Conservation (phyloP, 2,329 filamentous ascomycete genomes). For the Exophiala oligosperma region DNA sequence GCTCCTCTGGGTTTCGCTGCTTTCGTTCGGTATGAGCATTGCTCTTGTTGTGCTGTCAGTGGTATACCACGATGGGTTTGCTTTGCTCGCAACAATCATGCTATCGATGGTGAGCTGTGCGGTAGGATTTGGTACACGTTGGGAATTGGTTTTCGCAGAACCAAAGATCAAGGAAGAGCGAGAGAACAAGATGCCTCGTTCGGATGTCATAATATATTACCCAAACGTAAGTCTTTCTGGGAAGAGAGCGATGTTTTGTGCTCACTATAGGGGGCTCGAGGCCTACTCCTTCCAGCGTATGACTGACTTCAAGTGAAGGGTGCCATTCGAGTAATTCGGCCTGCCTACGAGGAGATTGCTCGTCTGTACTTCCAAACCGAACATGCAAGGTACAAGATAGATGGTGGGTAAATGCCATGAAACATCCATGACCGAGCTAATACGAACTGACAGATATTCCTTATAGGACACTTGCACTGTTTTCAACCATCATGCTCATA, state of each 20-base stretch:
- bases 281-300: neutral
- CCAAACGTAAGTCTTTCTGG: constrained; percentile 43
- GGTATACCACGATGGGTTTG: constrained; percentile 55
- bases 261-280: neutral
- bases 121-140: constrained; percentile 59
- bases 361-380: constrained; percentile 64
- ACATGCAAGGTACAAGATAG: constrained; percentile 58
- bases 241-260: neutral
- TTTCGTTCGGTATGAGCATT: constrained; percentile 55
- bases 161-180: constrained; percentile 39
- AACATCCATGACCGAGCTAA: constrained; percentile 31
- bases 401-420: constrained; percentile 5
- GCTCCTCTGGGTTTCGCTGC: constrained; percentile 12
- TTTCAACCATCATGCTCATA: constrained; percentile 63
- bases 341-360: constrained; percentile 61
- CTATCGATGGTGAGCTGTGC: constrained; percentile 56
- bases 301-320: constrained; percentile 27
- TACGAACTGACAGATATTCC: constrained; percentile 34
- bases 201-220: constrained; percentile 63
- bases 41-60: constrained; percentile 55
- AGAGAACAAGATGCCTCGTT: constrained; percentile 46
- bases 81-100: constrained; percentile 52
- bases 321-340: constrained; percentile 59
- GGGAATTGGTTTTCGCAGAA: constrained; percentile 57
- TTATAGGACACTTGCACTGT: constrained; percentile 57